Evolutionary conservation across 192 early-diverging fungal species (phyloP).

Genomic region (Allomyces macrogynus): DNA sequence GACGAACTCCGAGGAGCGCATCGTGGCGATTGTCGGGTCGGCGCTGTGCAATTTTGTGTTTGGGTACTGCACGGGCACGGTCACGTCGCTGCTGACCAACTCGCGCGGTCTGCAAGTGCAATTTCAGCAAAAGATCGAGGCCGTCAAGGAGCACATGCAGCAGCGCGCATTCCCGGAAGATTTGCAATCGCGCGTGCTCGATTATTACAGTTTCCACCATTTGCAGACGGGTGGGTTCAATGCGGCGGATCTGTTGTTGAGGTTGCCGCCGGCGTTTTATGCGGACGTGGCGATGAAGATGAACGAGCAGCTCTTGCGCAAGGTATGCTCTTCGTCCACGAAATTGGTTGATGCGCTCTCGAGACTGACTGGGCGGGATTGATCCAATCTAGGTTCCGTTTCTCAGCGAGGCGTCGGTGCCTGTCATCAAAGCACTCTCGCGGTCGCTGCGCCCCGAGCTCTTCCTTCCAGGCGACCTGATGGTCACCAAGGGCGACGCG

Average conservation of each 20-base stretch:
- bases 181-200: neutral
- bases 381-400: too few species aligned
- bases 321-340: neutral
- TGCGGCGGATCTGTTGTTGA: neutral
- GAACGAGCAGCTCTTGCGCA: neutral
- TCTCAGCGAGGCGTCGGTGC: too few species aligned
- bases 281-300: neutral
- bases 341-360: too few species aligned
- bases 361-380: too few species aligned
- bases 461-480: neutral
- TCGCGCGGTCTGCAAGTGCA: neutral
- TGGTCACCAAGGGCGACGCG: neutral
- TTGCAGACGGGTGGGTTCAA: neutral
- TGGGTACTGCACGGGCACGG: neutral
- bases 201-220: neutral
- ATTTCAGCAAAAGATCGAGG: neutral
- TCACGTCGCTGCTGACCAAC: neutral
- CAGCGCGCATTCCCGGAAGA: neutral
- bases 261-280: neutral
- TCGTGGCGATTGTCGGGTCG: neutral
- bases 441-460: neutral
- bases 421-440: neutral
- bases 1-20: neutral
- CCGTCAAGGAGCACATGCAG: neutral
- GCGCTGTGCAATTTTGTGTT: neutral